Conservation (phyloP, 169 alveolate species). For the Babesia gibsoni region DNA sequence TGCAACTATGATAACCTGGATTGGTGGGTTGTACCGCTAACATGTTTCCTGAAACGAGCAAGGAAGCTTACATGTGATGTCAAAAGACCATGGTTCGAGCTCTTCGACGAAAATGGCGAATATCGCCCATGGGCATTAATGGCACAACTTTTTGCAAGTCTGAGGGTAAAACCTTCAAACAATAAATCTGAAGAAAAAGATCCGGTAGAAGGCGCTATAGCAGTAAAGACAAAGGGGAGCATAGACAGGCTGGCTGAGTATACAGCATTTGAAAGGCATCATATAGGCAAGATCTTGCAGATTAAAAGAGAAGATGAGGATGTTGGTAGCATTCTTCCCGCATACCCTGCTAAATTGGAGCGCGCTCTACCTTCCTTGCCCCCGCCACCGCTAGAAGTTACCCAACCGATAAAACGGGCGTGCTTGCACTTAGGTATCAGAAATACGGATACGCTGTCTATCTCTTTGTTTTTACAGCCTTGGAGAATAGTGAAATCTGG, state of each 20-base stretch:
- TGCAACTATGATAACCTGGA: conserved; percentile 33
- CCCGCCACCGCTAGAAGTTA: too few relatives aligned
- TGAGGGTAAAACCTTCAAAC: neutral
- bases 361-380: neutral
- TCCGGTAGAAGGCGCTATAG: too few relatives aligned
- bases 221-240: too few relatives aligned
- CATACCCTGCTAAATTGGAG: neutral
- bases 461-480: neutral
- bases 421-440: neutral
- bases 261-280: neutral
- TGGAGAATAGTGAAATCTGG: neutral
- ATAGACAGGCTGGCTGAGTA: neutral
- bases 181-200: too few relatives aligned
- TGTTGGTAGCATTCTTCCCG: neutral
- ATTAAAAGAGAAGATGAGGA: neutral
- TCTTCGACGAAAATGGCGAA: conserved; percentile 30
- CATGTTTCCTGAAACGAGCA: conserved; percentile 9
- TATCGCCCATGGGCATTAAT: conserved; percentile 22
- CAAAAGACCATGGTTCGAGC: conserved; percentile 20
- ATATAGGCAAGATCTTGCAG: neutral
- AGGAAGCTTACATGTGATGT: neutral
- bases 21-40: conserved; percentile 41
- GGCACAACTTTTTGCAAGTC: neutral
- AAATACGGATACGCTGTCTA: neutral
- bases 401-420: too few relatives aligned